Conservation (phyloP, 1,284 basidiomycete genomes). For the Sutorius eximius region DNA sequence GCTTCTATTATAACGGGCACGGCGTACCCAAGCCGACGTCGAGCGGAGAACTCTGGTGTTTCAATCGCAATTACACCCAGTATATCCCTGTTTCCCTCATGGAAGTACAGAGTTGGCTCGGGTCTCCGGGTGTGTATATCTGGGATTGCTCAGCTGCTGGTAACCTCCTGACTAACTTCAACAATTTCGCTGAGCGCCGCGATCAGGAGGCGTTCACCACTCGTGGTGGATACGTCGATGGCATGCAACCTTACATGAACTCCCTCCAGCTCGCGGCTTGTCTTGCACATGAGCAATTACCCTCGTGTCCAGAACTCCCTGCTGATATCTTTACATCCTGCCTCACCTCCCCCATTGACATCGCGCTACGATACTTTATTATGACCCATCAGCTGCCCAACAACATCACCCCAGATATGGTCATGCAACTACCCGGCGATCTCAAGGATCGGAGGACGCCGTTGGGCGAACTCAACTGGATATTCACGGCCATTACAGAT, state of each 20-base stretch:
- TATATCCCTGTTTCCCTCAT: conserved; percentile 96
- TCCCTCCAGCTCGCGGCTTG: conserved; percentile 97
- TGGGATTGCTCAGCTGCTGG: conserved; percentile 99
- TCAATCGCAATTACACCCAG: conserved; percentile 97
- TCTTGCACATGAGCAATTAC: conserved; percentile 86
- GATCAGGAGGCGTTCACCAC: conserved; percentile 74
- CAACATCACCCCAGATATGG: conserved; percentile 84
- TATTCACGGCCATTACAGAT: conserved; percentile 98
- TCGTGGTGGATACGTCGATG: conserved; percentile 62
- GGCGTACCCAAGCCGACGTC: conserved; percentile 97
- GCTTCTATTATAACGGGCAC: conserved; percentile 99
- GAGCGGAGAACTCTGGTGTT: conserved; percentile 98
- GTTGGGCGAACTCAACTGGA: conserved; percentile 98
- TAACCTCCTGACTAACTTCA: conserved; percentile 90
- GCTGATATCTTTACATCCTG: conserved; percentile 98
- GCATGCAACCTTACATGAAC: conserved; percentile 76
- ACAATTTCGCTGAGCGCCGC: conserved; percentile 80
- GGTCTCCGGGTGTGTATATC: conserved; percentile 94
- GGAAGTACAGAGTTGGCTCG: conserved; percentile 90
- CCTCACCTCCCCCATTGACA: conserved; percentile 97
- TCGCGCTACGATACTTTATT: conserved; percentile 92
- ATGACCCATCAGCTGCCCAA: conserved; percentile 85
- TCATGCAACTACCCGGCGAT: conserved; percentile 94
- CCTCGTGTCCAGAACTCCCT: conserved; percentile 94
- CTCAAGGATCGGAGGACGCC: conserved; percentile 96